Conservation (phyloP, 2,329 filamentous ascomycete genomes). For the Aspergillus flavus region DNA sequence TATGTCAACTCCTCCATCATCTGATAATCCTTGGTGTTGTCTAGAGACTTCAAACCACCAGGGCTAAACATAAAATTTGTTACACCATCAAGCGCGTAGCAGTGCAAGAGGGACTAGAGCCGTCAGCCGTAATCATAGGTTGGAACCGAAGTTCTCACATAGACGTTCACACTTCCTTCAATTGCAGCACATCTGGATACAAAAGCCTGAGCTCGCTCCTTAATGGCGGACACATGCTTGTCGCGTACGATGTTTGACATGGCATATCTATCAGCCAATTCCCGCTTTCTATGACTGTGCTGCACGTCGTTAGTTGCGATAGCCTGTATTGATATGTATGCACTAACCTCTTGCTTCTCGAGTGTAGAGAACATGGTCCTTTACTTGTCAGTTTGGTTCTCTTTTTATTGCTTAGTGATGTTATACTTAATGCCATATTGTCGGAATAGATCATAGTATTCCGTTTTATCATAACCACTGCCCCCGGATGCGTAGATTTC, state of each 20-base stretch:
- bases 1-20: conserved; percentile 71
- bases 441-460: conserved; percentile 38
- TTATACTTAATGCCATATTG: conserved; percentile 34
- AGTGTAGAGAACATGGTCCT: conserved; percentile 25
- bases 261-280: conserved; percentile 68
- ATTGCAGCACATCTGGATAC: conserved; percentile 54
- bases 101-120: conserved; percentile 54
- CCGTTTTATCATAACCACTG: conserved; percentile 42
- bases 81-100: conserved; percentile 70
- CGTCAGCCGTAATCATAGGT: not conserved
- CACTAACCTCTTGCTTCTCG: conserved; percentile 11
- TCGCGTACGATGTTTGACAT: conserved; percentile 67
- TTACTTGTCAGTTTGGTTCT: not conserved
- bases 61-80: conserved; percentile 72
- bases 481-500: conserved; percentile 38
- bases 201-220: conserved; percentile 60
- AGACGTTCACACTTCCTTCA: conserved; percentile 59
- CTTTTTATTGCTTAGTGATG: not conserved
- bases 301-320: conserved; percentile 30
- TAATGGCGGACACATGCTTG: conserved; percentile 59
- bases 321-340: no score
- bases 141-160: conserved; percentile 49
- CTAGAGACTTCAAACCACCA: conserved; percentile 63
- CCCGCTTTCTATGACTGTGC: conserved; percentile 65
- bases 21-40: conserved; percentile 57